phyloP scores from a whole-genome alignment of 1,139 yeast genomes.

The Ogataea hybrid region DNA sequence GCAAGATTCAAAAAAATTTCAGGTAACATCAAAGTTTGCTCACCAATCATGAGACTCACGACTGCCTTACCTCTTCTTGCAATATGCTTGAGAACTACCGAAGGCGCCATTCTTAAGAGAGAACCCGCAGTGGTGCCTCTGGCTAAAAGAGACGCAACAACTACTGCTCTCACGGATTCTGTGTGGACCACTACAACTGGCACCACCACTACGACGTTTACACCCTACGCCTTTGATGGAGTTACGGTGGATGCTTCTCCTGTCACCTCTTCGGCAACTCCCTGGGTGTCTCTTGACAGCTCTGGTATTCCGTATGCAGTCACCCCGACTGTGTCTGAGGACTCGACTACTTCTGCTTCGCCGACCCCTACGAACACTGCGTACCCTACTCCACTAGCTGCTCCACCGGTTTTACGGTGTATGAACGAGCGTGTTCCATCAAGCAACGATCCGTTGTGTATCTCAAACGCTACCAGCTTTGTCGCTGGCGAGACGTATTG shows the following conservation, averaged over 20 bases:
- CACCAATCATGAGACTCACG: too few relatives aligned
- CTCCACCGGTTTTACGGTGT: slow-evolving; percentile 3
- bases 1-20: too few relatives aligned
- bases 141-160: background rate
- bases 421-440: slow-evolving; percentile 2
- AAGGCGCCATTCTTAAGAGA: too few relatives aligned
- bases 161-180: background rate
- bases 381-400: slow-evolving; percentile 2
- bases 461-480: background rate
- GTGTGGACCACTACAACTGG: slow-evolving; percentile 2
- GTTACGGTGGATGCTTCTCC: slow-evolving; percentile 1
- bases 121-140: background rate
- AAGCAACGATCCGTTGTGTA: background rate
- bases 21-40: too few relatives aligned
- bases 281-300: slow-evolving; percentile 1
- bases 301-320: slow-evolving; percentile 2
- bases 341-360: slow-evolving; percentile 1
- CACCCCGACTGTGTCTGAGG: slow-evolving; percentile 1
- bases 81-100: too few relatives aligned
- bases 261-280: background rate
- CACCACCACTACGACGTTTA: background rate
- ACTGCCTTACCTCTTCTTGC: too few relatives aligned
- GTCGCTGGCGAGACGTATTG: slow-evolving; percentile 2
- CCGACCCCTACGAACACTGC: slow-evolving; percentile 2
- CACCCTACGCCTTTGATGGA: background rate